Conservation (phyloP, 768 basidiomycete species). For the Hypsizygus marmoreus region DNA sequence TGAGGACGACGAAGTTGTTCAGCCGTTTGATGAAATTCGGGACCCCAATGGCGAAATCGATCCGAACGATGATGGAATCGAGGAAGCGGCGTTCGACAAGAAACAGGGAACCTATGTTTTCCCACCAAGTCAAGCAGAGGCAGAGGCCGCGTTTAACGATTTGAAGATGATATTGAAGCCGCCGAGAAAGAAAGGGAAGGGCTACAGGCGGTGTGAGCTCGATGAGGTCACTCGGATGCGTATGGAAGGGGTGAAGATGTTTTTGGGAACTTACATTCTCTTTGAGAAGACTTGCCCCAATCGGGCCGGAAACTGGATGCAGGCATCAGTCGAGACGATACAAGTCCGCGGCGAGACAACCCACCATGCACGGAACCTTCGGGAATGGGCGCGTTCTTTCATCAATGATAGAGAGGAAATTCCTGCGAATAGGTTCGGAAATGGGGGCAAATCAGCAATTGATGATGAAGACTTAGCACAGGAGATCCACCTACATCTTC, state of each 20-base stretch:
- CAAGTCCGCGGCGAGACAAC: background rate
- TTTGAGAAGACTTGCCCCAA: too few species aligned
- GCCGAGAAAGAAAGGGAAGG: background rate
- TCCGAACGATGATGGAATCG: background rate
- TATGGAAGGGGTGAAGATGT: background rate
- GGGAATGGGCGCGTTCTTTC: background rate
- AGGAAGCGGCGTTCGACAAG: background rate
- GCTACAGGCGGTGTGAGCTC: background rate
- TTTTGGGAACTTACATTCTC: background rate
- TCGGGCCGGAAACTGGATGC: too few species aligned
- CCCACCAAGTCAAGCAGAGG: background rate
- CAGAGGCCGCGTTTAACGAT: background rate
- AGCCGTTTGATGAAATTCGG: background rate
- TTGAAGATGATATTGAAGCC: background rate
- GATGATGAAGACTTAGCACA: slow-evolving; percentile 18
- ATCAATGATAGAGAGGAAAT: background rate
- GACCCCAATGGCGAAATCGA: background rate
- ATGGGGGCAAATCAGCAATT: too few species aligned
- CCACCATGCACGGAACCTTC: background rate
- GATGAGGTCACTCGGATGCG: background rate
- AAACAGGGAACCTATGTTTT: background rate
- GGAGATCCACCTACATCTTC: slow-evolving; percentile 17
- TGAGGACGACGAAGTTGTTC: background rate
- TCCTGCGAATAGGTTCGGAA: background rate
- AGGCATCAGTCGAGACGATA: too few species aligned